phyloP scores from a whole-genome alignment of 306 rosid genomes.

The Echinosophora koreensis region DNA sequence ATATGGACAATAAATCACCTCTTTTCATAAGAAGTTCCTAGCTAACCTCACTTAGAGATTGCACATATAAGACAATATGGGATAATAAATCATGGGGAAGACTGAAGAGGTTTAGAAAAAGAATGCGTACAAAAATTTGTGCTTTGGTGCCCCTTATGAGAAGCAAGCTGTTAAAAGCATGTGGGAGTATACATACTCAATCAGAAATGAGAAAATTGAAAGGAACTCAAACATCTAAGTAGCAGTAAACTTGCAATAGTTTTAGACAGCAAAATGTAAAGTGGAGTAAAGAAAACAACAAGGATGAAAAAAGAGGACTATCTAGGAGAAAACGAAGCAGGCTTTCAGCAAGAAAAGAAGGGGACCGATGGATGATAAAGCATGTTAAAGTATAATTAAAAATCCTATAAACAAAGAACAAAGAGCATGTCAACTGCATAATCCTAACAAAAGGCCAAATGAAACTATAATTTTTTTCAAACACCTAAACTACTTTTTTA shows the following conservation, averaged over 20 bases:
- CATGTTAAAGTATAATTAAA: slow-evolving; percentile 9
- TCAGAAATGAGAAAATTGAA: not conserved
- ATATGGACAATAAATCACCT: slow-evolving; percentile 18
- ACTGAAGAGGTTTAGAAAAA: slow-evolving; percentile 3
- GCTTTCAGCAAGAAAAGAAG: slow-evolving; percentile 8
- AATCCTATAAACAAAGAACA: not conserved
- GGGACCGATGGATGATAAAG: not conserved
- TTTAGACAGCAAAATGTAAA: not conserved
- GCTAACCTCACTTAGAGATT: slow-evolving; percentile 18
- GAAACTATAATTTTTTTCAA: not conserved
- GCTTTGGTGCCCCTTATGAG: not conserved
- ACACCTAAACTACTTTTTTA: slow-evolving; percentile 13
- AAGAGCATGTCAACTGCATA: slow-evolving; percentile 12
- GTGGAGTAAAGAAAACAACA: slow-evolving; percentile 8
- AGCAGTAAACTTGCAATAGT: not conserved
- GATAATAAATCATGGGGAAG: not conserved
- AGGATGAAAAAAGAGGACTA: slow-evolving; percentile 1
- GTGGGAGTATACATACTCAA: slow-evolving; percentile 20
- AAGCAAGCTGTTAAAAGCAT: slow-evolving; percentile 29
- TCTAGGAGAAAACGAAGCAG: not conserved
- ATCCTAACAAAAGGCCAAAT: slow-evolving; percentile 17
- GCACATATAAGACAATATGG: not conserved
- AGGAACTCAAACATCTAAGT: slow-evolving; percentile 14
- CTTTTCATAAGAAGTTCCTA: slow-evolving; percentile 19
- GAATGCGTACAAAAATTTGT: not conserved